These are phyloP conservation scores for Vanderwaltozyma yarrowii DNA, from an alignment of 805 yeast species.

Conservation along the genomic window DNA sequence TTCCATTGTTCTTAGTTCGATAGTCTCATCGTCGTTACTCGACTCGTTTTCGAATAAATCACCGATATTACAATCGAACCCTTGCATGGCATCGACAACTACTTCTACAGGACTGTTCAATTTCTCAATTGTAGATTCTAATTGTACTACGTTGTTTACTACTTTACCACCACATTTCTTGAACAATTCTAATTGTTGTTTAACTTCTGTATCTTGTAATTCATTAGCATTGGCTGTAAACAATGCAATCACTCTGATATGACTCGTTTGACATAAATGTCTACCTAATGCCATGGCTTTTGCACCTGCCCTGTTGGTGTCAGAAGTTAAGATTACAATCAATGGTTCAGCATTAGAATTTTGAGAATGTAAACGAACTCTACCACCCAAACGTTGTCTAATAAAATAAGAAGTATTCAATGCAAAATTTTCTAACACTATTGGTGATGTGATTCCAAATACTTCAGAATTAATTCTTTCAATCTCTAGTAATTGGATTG, in stretches of 20 bases:
- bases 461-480: conserved; percentile 50
- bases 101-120: conserved; percentile 70
- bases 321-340: conserved; percentile 62
- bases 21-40: conserved; percentile 4
- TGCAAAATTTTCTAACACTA: conserved; percentile 57
- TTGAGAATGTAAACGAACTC: conserved; percentile 47
- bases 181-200: conserved; percentile 45
- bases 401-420: conserved; percentile 52
- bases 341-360: conserved; percentile 77
- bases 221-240: conserved; percentile 24
- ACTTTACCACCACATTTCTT: conserved; percentile 61
- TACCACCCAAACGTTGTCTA: conserved; percentile 57
- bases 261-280: conserved; percentile 51
- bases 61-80: conserved; percentile 56
- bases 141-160: conserved; percentile 30
- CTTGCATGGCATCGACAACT: conserved; percentile 76
- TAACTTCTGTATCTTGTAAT: conserved; percentile 24
- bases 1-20: conserved; percentile 18
- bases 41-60: conserved; percentile 6
- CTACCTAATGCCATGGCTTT: conserved; percentile 73
- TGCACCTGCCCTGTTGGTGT: conserved; percentile 55
- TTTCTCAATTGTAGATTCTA: conserved; percentile 32
- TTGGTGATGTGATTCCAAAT: conserved; percentile 37
- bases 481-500: conserved; percentile 69
- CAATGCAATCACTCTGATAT: conserved; percentile 54